These are phyloP conservation scores for Exophiala viscosa DNA, from an alignment of 2,329 filamentous ascomycete species.

Conservation along the genomic window DNA sequence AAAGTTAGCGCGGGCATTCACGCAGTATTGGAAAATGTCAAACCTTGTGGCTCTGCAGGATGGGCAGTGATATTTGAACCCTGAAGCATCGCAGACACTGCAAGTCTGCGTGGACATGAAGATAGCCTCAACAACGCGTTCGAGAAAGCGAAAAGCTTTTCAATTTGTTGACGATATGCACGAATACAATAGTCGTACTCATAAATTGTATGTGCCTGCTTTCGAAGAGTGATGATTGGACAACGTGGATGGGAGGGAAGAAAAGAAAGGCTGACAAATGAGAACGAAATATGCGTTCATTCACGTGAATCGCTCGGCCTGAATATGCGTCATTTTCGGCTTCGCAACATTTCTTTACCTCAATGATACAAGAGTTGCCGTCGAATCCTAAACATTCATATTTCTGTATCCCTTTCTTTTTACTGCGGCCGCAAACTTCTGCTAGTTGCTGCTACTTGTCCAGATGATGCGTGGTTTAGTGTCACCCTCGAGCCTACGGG, in stretches of 20 bases:
- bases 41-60: constrained; percentile 32
- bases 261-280: constrained; percentile 6
- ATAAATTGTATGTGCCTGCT: neutral
- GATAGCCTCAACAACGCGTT: neutral
- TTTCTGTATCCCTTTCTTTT: neutral
- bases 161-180: too few relatives aligned
- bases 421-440: neutral
- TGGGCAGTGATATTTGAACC: constrained; percentile 34
- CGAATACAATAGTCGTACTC: too few relatives aligned
- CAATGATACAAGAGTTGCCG: neutral
- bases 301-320: neutral
- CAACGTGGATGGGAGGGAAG: neutral
- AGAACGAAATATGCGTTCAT: neutral
- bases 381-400: neutral
- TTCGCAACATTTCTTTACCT: too few relatives aligned
- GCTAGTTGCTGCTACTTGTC: too few relatives aligned
- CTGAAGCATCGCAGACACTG: constrained; percentile 30
- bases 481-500: constrained; percentile 1
- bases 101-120: constrained; percentile 22
- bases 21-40: constrained; percentile 7
- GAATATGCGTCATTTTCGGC: constrained; percentile 6
- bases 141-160: too few relatives aligned
- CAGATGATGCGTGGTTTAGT: constrained; percentile 14
- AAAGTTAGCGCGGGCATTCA: constrained; percentile 5
- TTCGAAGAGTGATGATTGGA: neutral